Evolutionary conservation across 2,329 filamentous ascomycete genomes (phyloP), one percentile per base, ranked within the genome.

Genomic region (Colletotrichum sojae): DNA sequence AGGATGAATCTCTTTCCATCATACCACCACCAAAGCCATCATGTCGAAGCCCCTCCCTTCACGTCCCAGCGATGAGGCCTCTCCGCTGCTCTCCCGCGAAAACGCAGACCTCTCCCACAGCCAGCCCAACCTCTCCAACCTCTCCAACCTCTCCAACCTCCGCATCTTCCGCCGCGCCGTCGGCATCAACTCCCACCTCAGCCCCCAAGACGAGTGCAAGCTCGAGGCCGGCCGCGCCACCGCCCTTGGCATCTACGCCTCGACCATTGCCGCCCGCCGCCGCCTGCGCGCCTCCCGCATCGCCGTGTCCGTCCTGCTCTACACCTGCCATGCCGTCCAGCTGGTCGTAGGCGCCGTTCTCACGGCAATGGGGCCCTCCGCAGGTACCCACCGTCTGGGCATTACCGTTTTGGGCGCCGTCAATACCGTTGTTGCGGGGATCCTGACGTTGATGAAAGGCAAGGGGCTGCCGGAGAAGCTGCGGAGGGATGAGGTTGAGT

Each of bases 391-490:
- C 71, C 76, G 86, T 18, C 80, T 83, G 20, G 55, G 75, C 15
- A 87, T 92, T 75, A 89, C 88, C 10, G 76, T 87, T 0, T 79
- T 92, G 1, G 90, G 90, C 3, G 89, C 89, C 1, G 76, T 88
- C 12, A 92, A 92, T 73, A 91, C 89, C 3, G 78, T 90, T 4
- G 82, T 91, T 6, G 90, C 90, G 1, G 90, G 90, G 16, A 78
- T 90, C 1, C 77, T 92, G 20, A 89, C 89, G 0, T 83, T 87
- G 8, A 75, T 87, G 54, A 86, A 86, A 73, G 83, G 85, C 5
- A 84, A 85, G 49, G 86, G 85, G 0, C 73, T 87, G 59, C 85
- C 85, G 0, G 82, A 85, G 71, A 75, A 83, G 16, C 69, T 87
- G 18, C 78, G 82, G 48, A 82, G 84, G 58, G 83, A 87, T 65